Evolutionary conservation across 2,329 filamentous ascomycete species (phyloP).

Genomic region (Scedosporium apiospermum): DNA sequence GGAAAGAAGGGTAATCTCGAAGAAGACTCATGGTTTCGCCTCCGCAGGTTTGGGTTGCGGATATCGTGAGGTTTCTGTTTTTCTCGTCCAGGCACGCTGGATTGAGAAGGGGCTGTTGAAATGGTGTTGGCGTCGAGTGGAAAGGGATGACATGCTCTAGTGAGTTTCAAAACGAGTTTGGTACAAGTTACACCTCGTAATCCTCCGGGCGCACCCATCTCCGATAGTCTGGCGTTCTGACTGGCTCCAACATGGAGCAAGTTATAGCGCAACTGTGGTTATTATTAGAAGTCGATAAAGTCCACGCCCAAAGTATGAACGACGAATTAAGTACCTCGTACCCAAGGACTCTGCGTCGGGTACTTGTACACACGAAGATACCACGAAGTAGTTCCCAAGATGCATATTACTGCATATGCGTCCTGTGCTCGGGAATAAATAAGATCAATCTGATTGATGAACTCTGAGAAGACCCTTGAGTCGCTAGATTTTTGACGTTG

Average conservation of each 20-base stretch:
- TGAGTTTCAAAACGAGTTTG: constrained; percentile 2
- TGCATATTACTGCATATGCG: no score
- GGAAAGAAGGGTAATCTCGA: neutral
- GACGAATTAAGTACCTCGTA: neutral
- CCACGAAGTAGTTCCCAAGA: no score
- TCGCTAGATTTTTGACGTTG: no score
- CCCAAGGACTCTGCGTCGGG: no score
- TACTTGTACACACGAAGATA: no score
- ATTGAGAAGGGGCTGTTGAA: neutral
- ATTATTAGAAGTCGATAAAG: constrained; percentile 3
- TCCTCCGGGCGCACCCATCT: neutral
- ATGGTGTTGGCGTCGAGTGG: neutral
- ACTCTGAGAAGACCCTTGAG: no score
- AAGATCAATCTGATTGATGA: no score
- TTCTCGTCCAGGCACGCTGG: neutral
- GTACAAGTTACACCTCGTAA: neutral
- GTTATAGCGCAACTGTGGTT: neutral
- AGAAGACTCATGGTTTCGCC: neutral
- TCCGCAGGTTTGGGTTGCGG: neutral
- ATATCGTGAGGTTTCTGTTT: neutral
- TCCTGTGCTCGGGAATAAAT: no score
- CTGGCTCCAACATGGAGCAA: neutral
- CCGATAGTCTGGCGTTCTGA: neutral
- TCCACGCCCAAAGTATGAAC: neutral
- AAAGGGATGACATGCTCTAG: neutral